Conservation (phyloP, 148 eudicot genomes). For the Diospyros kaki region DNA sequence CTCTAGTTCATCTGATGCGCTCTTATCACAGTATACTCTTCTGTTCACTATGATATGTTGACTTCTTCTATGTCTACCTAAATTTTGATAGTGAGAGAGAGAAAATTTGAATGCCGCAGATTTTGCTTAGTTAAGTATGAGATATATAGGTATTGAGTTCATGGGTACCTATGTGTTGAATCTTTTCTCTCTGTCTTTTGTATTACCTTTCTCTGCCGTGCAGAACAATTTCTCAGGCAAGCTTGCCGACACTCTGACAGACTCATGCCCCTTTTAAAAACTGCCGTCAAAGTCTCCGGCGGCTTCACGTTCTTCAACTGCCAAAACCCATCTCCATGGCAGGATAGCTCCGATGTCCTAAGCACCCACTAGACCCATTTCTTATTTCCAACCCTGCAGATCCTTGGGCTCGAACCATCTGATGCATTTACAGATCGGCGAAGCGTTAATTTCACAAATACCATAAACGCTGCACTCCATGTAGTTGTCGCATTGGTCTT, state of each 20-base stretch:
- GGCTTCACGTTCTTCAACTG: constrained; percentile 13
- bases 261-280: background rate
- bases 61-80: background rate
- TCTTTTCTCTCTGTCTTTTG: too few species aligned
- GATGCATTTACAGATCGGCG: constrained; percentile 18
- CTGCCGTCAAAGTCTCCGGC: constrained; percentile 18
- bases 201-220: too few species aligned
- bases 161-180: too few species aligned
- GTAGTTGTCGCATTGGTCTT: constrained; percentile 21
- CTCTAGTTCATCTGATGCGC: background rate
- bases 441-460: constrained; percentile 7
- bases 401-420: constrained; percentile 19
- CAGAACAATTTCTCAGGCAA: constrained; percentile 20
- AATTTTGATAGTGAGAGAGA: too few species aligned
- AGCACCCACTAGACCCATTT: constrained; percentile 12
- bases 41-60: background rate
- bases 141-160: too few species aligned
- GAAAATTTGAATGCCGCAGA: too few species aligned
- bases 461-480: constrained; percentile 24
- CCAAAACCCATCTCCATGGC: constrained; percentile 28
- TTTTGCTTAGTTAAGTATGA: too few species aligned
- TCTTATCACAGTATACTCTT: background rate
- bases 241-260: constrained; percentile 9
- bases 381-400: constrained; percentile 9
- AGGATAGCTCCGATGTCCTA: constrained; percentile 13